Base-by-base conservation (phyloP, 495 filamentous ascomycete genomes). In the Penicillium turbatum region DNA sequence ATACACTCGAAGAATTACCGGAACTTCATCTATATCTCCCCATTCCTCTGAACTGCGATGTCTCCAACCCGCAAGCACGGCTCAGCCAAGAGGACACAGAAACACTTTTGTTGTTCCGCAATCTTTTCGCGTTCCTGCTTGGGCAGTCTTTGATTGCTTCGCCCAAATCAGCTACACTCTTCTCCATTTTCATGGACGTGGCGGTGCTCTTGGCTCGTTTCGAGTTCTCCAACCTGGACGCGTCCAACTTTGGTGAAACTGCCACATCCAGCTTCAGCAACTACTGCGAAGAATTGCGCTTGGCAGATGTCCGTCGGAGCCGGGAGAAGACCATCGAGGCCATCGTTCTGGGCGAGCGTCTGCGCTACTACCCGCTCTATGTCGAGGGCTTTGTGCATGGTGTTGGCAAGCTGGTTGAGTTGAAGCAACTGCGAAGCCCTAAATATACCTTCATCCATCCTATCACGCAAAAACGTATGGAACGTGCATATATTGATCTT, bases 281-380 rank as follows among this genome's bases (percentile, higher is more conserved):
- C 56, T 90, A 88, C 60, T 77, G 92, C 19, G 83, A 90, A 35
- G 83, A 92, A 67, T 75, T 91, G 38, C 75, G 73, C 27, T 68
- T 97, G 37, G 88, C 81, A 13, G 92, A 97, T 69, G 86, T 96
- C 29, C 79, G 90, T 37, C 72, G 79, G 47, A 95, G 89, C 66
- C 79, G 88, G 9, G 92, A 96, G 63, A 93, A 95, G 73, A 96
- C 90, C 2, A 80, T 97, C 37, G 91, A 98, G 68, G 89, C 85
- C 1, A 79, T 98, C 37, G 79, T 97, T 19, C 72, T 98, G 36
- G 91, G 88, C 30, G 93, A 98, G 72, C 77, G 81, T 11, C 87
- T 97, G 82, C 83, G 83, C 32, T 95, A 83, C 43, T 85, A 83
- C 65, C 77, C 81, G 13, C 79, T 98, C 10, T 98, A 93, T 62